Base-by-base conservation (phyloP, 805 yeast species). In the Torulaspora indica region DNA sequence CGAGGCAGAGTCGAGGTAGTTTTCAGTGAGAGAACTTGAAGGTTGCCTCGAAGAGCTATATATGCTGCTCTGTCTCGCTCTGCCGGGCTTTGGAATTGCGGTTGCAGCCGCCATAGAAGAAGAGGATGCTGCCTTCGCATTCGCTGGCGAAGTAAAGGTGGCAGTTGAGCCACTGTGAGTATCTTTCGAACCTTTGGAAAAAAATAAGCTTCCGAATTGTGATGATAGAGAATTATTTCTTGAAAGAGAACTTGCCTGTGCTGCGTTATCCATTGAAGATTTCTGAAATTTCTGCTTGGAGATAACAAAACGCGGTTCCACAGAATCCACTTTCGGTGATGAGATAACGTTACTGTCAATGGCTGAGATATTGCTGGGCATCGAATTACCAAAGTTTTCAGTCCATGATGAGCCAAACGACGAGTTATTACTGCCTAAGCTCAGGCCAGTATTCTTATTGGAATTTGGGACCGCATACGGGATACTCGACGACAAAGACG, bases 241-340 rank as follows among this genome's bases (percentile, higher is more conserved):
- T 14, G 61, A 63, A 27, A 60, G 44, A 15, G 61, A 52, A 3
- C 52, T 47, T 8, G 53, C 40, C 43, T 50, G 54, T 15, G 54
- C 47, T 8, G 57, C 48, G 46, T 56, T 60, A 35, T 58, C 58
- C 38, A 38, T 42, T 2, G 65, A 52, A 3, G 59, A 52, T 40
- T 58, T 63, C 39, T 64, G 67, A 9, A 65, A 48, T 43, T 85
- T 77, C 48, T 83, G 93, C 56, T 86, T 79, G 8, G 95, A 85
- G 31, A 89, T 83, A 39, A 89, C 79, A 59, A 89, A 88, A 34
- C 96, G 73, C 12, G 95, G 85, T 59, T 88, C 96, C n/a, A 89
- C 80, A 25, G 79, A 74, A 12, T 73, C 70, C 5, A 84, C 84
- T 41, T 74, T 76, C 3, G 93, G 93, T 0, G 90, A 82, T 42